Percentiles rank a stretch among this genome's conserved stretches.
Conservation (phyloP, 352 stramenopile species). For the Globisporangium cylindrosporum region DNA sequence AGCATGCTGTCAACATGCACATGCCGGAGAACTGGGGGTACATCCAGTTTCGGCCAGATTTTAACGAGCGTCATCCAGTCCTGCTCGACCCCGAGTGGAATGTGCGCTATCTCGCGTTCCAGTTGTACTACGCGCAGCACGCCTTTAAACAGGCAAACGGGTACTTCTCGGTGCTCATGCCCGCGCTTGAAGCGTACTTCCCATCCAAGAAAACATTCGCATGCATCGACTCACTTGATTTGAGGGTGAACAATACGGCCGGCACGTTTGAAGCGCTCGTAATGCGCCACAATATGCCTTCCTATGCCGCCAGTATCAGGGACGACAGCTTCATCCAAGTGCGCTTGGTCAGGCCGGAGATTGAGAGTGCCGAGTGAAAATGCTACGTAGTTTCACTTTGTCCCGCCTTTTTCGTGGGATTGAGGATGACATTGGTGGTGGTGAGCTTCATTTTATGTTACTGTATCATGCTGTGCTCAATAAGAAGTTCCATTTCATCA, state of each 20-base stretch:
- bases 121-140: slow-evolving; percentile 70
- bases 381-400: too few species aligned
- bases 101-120: slow-evolving; percentile 50
- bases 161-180: slow-evolving; percentile 29
- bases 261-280: slow-evolving; percentile 3
- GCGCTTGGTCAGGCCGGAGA: not conserved
- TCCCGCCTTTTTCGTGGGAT: not conserved
- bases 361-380: slow-evolving; percentile 11
- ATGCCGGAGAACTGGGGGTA: slow-evolving; percentile 89
- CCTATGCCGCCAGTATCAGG: slow-evolving; percentile 10
- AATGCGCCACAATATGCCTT: not conserved
- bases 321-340: slow-evolving; percentile 17
- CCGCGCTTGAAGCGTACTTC: slow-evolving; percentile 36
- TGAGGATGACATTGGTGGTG: not conserved
- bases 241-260: slow-evolving; percentile 14
- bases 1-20: slow-evolving; percentile 87
- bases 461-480: too few species aligned
- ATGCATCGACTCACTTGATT: slow-evolving; percentile 23
- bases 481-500: too few species aligned
- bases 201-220: slow-evolving; percentile 17
- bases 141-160: slow-evolving; percentile 27
- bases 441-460: too few species aligned
- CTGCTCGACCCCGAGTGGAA: slow-evolving; percentile 44
- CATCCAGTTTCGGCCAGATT: slow-evolving; percentile 59
- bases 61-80: slow-evolving; percentile 14